These are phyloP conservation scores for Saturnispora saitoi DNA, from an alignment of 805 yeast genomes.

Conservation along the genomic window DNA sequence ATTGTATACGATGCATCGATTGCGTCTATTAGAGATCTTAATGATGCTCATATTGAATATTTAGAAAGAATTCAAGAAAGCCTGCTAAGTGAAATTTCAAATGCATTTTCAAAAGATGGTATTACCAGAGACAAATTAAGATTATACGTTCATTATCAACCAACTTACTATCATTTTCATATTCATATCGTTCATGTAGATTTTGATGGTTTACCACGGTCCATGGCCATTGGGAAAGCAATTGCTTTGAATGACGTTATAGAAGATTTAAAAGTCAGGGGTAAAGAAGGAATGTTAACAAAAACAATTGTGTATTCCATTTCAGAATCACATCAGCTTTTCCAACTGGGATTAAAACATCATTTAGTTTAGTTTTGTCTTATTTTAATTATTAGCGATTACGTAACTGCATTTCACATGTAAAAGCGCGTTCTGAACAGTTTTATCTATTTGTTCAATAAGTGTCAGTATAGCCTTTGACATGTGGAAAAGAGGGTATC, in stretches of 20 bases:
- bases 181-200: constrained; percentile 74
- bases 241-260: constrained; percentile 73
- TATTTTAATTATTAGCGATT: neutral
- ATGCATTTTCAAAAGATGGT: constrained; percentile 30
- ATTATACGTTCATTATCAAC: constrained; percentile 86
- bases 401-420: neutral
- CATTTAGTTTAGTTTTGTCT: neutral
- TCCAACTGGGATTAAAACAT: constrained; percentile 34
- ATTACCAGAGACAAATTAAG: constrained; percentile 52
- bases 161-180: constrained; percentile 93
- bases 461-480: neutral
- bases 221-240: constrained; percentile 74
- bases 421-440: neutral
- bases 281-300: constrained; percentile 47
- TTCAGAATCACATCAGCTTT: constrained; percentile 73
- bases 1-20: constrained; percentile 65
- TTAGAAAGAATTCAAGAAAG: constrained; percentile 39
- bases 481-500: constrained; percentile 29
- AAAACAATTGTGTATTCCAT: constrained; percentile 56
- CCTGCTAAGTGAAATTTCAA: constrained; percentile 40
- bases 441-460: neutral
- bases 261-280: constrained; percentile 50
- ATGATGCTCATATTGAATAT: constrained; percentile 47
- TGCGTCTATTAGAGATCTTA: constrained; percentile 68
- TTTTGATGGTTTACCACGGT: constrained; percentile 59